Evolutionary conservation across 345 rosid genomes (phyloP), one percentile per base, ranked within the genome.

Genomic region (Populus euphratica): DNA sequence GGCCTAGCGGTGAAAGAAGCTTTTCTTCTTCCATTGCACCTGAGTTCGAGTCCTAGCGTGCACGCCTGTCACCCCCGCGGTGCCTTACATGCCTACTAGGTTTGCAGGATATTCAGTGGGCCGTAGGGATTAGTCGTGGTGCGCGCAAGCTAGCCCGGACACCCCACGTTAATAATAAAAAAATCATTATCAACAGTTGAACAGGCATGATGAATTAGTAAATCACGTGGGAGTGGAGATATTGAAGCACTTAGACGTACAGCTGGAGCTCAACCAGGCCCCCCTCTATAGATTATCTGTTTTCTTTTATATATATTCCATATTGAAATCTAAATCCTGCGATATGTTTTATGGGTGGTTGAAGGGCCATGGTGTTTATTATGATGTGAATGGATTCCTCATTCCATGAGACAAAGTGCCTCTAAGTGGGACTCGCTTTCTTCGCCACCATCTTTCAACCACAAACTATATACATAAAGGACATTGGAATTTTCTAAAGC

Each of bases 361-460:
- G 77, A 43, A 65, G 49, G 69, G 74, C n/a, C 27, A 70, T 11
- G 72, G 20, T 43, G 59, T 29, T 50, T 69, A 8, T 72, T 52
- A 54, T 20, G 20, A 52, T 59, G 16, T 29, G 52, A 49, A 43
- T 35, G 81, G 68, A 76, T 68, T 76, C 79, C 78, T 49, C 59
- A 79, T 33, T 75, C 85, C 76, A 72, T 74, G 69, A 77, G 81
- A 5, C 70, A 52, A 77, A 76, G 81, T 85, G 83, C 69, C 33
- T 74, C 68, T 59, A 8, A 76, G 87, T 87, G 88, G 87, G 87
- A 69, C 74, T 72, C 66, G 23, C 77, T 87, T 85, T 76, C 61
- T 49, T 71, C 68, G 73, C 76, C 81, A 70, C 62, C 73, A 43
- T 63, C 65, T 38, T 70, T 66, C 47, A 43, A 66, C 6, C 17